These are phyloP conservation scores for Grosmannia penicillata DNA, from an alignment of 2,329 filamentous ascomycete genomes.

Conservation along the genomic window DNA sequence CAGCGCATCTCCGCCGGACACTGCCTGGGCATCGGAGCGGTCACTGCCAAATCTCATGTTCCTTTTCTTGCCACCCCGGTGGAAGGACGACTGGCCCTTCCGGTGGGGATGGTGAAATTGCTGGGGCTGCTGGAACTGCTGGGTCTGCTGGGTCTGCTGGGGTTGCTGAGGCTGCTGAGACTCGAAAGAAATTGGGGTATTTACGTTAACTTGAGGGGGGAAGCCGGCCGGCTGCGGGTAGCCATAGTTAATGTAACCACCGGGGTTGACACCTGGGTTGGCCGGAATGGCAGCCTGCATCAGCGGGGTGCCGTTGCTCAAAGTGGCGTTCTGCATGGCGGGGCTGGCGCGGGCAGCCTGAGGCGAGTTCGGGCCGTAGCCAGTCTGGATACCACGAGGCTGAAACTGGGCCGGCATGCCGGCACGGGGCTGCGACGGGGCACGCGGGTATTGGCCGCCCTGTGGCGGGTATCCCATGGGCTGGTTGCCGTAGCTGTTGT, in stretches of 20 bases:
- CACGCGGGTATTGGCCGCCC: slow-evolving; percentile 20
- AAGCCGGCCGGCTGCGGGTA: slow-evolving; percentile 6
- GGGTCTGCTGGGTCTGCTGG: neutral
- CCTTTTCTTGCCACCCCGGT: slow-evolving; percentile 26
- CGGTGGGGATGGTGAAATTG: slow-evolving; percentile 16
- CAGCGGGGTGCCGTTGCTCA: slow-evolving; percentile 46
- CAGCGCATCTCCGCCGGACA: slow-evolving; percentile 22
- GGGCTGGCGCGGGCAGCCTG: slow-evolving; percentile 50
- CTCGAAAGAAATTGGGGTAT: slow-evolving; percentile 4
- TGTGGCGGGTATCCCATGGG: slow-evolving; percentile 27
- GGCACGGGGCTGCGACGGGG: slow-evolving; percentile 31
- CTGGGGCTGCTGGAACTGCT: neutral
- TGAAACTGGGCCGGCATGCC: slow-evolving; percentile 29
- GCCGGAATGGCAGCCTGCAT: slow-evolving; percentile 48
- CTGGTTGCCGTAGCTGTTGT: slow-evolving; percentile 28
- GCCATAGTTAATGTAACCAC: slow-evolving; percentile 20
- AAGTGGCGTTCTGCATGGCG: slow-evolving; percentile 48
- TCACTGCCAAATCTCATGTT: slow-evolving; percentile 30
- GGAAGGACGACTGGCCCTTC: slow-evolving; percentile 17
- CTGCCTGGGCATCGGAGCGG: slow-evolving; percentile 23
- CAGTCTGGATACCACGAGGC: slow-evolving; percentile 25
- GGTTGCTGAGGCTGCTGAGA: neutral
- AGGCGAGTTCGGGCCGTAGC: slow-evolving; percentile 41
- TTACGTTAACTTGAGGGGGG: slow-evolving; percentile 10
- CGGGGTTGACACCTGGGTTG: slow-evolving; percentile 31